Base-by-base conservation (phyloP, 2,329 filamentous ascomycete genomes). In the Sarocladiaceae sp. region DNA sequence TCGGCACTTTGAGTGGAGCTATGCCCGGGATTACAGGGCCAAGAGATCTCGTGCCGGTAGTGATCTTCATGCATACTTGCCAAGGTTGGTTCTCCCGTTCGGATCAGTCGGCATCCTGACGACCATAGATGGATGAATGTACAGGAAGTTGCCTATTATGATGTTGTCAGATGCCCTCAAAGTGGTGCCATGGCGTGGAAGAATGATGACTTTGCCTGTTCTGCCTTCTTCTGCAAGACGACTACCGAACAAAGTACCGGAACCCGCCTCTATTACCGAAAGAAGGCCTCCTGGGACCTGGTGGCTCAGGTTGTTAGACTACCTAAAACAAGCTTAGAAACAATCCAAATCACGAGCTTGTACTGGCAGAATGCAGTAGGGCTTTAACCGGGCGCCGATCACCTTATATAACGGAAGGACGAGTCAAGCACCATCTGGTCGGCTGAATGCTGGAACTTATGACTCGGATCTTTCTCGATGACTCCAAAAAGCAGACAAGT, bases 21-120 rank as follows among this genome's bases (percentile, higher is more conserved):
- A 6, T 41, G n/a, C n/a, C 23, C n/a, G n/a, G n/a, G n/a, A n/a
- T n/a, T n/a, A n/a, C n/a, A n/a, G 13, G 23, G 37, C 37, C 37
- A 41, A 41, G 37, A 41, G 37, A 41, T 41, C 37, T 41, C 23
- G 26, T 24, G 37, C 29, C 40, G 40, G 40, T 27, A 32, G 23
- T 32, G 40, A 43, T 43, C 40, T 5, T 20, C 40, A 33, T 18
- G 16, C 19, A 33, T 32, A 43, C 12, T 43, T 32, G n/a, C 40
- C 29, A 23, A 26, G 5, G 19, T 33, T 10, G 40, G 40, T 4
- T 13, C 12, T 32, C 33, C 15, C 18, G 20, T 27, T 33, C 40
- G 40, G 40, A 43, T 43, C 40, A 43, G 40, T 43, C 40, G 40
- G 40, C 40, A 43, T 40, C 34, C n/a, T n/a, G 19, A 39, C 19